Evolutionary conservation across 805 yeast species (phyloP), one percentile per base, ranked within the genome.

Genomic region (Pichia rugopelliculosa): DNA sequence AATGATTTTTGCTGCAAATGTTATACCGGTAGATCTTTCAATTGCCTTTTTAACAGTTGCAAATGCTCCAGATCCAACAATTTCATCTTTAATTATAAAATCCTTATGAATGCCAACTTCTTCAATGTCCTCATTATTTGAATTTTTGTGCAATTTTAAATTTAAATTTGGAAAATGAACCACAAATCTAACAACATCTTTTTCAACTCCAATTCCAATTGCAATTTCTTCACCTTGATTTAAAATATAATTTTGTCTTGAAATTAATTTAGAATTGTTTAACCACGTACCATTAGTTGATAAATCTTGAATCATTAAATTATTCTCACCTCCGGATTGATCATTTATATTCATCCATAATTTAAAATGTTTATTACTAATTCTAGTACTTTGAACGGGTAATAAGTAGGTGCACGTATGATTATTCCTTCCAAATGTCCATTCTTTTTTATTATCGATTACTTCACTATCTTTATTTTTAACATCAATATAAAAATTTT

Each of bases 61-160:
- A 74, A 91, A 91, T 10, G 98, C 98, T n/a, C 99, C 99, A 57
- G 88, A 93, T 1, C 99, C 99, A 1, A 91, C 86, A 15, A 87
- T 82, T 58, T 86, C 96, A 60, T 84, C 87, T 50, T 83, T 77
- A 20, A 91, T 79, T 13, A 87, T 84, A 64, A 82, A 93, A 58
- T 84, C 69, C 20, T 55, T 54, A 43, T 59, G 56, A 15, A 67
- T 52, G 49, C 75, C 57, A 21, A 42, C 40, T n/a, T 54, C 54
- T 10, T 49, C 53, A 13, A 22, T 23, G 10, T 17, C 38, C 12
- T 43, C 36, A 6, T 15, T 21, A 6, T 40, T 46, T 2, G 36
- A 18, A 12, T 23, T 36, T 21, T 34, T 27, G 15, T 42, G 44
- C 17, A 18, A 18, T 18, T 27, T 42, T 11, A 40, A 59, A 30